Conservation (phyloP, 768 basidiomycete genomes). For the Lentinula raphanica region DNA sequence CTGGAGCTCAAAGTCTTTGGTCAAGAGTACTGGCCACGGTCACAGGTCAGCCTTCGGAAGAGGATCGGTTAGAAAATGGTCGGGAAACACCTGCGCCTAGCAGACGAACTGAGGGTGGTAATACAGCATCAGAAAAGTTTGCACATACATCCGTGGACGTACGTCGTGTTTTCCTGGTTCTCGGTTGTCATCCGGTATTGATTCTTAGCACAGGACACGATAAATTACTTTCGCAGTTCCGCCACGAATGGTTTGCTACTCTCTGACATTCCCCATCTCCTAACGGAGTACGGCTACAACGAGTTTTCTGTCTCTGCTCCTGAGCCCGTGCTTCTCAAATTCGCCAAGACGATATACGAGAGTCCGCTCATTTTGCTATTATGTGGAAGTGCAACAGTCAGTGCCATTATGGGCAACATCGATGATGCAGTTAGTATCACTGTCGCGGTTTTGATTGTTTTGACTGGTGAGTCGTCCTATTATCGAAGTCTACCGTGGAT, state of each 20-base stretch:
- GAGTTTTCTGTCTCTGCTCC: constrained; percentile 85
- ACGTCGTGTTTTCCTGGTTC: constrained; percentile 18
- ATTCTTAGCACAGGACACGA: constrained; percentile 54
- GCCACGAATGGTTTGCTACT: constrained; percentile 55
- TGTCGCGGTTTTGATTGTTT: constrained; percentile 85
- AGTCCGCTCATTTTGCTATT: constrained; percentile 87
- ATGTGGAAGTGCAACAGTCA: constrained; percentile 84
- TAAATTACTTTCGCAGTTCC: constrained; percentile 66
- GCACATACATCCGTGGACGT: constrained; percentile 66
- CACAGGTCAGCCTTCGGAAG: constrained; percentile 31
- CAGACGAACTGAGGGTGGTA: constrained; percentile 27
- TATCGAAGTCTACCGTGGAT: constrained; percentile 12
- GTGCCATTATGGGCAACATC: constrained; percentile 89
- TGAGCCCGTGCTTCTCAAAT: constrained; percentile 80
- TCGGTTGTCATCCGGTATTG: constrained; percentile 2
- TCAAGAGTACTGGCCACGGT: constrained; percentile 35
- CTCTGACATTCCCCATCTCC: constrained; percentile 57
- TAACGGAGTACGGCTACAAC: constrained; percentile 78
- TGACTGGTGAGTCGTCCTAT: constrained; percentile 62
- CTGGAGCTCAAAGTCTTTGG: constrained; percentile 49
- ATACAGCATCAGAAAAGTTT: constrained; percentile 64
- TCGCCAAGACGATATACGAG: constrained; percentile 93
- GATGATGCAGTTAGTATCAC: constrained; percentile 94
- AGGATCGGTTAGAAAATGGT: constrained; percentile 33
- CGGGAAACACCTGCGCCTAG: constrained; percentile 25